phyloP scores from a whole-genome alignment of 345 rosid genomes.

The Gossypium rotundifolium region DNA sequence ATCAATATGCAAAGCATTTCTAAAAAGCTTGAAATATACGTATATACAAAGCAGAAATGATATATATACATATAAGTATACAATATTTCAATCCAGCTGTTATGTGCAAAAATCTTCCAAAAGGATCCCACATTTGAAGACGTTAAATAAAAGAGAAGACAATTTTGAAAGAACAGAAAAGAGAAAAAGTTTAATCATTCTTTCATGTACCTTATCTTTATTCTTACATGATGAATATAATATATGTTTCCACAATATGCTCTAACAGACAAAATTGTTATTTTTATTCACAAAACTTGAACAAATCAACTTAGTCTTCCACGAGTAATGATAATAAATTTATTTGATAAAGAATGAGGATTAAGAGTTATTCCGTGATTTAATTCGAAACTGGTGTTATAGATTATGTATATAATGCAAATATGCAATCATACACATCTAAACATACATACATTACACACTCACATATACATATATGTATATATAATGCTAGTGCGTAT shows the following conservation, averaged over 20 bases:
- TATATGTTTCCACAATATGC: not conserved
- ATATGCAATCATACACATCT: too few species aligned
- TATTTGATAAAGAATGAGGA: too few species aligned
- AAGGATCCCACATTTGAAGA: not conserved
- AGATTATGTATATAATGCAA: too few species aligned
- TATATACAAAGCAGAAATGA: not conserved
- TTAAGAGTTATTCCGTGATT: too few species aligned
- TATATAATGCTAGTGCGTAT: not conserved
- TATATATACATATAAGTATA: not conserved
- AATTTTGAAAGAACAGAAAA: not conserved
- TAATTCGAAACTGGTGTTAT: too few species aligned
- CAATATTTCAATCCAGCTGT: not conserved
- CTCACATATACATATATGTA: not conserved
- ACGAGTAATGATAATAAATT: too few species aligned
- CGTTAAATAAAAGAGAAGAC: constrained; percentile 7
- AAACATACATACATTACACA: not conserved
- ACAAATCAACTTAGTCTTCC: too few species aligned
- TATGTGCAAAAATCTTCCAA: not conserved
- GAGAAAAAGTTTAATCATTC: constrained; percentile 9
- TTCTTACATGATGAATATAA: constrained; percentile 12
- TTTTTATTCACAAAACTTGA: not conserved
- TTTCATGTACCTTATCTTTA: constrained; percentile 20
- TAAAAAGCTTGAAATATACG: not conserved
- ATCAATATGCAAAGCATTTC: not conserved
- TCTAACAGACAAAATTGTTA: not conserved